Conservation (phyloP, 352 stramenopile genomes). For the Globisporangium carolinianum region DNA sequence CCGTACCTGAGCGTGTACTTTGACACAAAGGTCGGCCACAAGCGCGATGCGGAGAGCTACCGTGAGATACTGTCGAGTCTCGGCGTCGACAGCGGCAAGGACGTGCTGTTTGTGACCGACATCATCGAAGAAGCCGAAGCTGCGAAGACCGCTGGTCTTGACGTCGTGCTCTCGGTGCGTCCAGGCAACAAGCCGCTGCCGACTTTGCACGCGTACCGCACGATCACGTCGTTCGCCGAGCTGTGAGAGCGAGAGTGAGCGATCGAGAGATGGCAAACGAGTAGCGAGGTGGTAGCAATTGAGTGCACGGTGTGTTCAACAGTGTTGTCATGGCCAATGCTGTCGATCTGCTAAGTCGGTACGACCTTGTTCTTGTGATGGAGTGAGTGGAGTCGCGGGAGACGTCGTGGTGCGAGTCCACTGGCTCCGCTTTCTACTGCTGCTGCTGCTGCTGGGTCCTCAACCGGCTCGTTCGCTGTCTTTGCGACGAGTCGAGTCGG, state of each 20-base stretch:
- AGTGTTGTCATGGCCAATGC: too few species aligned
- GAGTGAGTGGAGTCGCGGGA: conserved; percentile 1
- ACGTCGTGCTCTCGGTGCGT: conserved; percentile 72
- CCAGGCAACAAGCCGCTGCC: conserved; percentile 82
- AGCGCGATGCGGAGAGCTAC: conserved; percentile 68
- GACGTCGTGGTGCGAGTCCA: neutral
- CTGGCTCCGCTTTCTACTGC: neutral
- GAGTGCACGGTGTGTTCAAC: too few species aligned
- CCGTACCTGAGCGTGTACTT: conserved; percentile 77
- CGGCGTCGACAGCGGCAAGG: conserved; percentile 62
- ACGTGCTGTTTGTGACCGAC: conserved; percentile 88
- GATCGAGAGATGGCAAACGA: neutral
- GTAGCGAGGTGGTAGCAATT: neutral
- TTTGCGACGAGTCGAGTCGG: conserved; percentile 1
- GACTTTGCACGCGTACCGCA: conserved; percentile 37
- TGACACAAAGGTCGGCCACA: conserved; percentile 78
- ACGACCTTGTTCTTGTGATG: conserved; percentile 13
- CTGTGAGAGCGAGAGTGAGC: conserved; percentile 15
- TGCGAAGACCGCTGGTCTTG: conserved; percentile 53
- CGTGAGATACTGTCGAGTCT: conserved; percentile 77
- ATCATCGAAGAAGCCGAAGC: conserved; percentile 82
- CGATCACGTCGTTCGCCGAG: conserved; percentile 56
- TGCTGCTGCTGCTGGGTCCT: conserved; percentile 1
- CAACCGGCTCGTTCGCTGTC: neutral
- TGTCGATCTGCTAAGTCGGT: conserved; percentile 5